A percentile compares a stretch with the other conserved stretches of the same genome.
Evolutionary conservation across 176 grass and related monocot species (phyloP).

Genomic region (Oryza glaberrima): DNA sequence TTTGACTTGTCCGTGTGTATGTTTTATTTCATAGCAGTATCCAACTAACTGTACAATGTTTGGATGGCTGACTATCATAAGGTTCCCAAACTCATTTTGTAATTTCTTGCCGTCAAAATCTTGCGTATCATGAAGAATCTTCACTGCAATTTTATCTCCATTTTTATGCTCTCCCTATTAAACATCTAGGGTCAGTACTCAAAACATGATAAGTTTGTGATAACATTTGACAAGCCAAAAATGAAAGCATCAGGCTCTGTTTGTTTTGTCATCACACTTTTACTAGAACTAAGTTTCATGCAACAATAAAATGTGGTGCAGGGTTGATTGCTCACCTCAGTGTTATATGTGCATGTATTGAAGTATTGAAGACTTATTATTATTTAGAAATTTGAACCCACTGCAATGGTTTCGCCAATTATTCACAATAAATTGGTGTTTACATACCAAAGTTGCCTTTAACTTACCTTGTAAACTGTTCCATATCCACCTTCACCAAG

Average conservation of each 20-base stretch:
- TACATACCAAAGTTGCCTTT: not conserved
- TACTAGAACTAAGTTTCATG: not conserved
- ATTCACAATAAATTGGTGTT: not conserved
- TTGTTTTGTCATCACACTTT: not conserved
- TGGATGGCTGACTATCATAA: not conserved
- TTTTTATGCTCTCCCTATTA: not conserved
- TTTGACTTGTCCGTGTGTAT: too few species aligned
- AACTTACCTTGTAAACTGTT: slow-evolving; percentile 42
- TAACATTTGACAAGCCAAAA: not conserved
- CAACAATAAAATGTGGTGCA: not conserved
- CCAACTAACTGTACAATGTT: slow-evolving; percentile 15
- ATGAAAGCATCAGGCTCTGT: not conserved
- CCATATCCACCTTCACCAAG: slow-evolving; percentile 44
- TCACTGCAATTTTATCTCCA: not conserved
- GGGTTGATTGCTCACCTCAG: too few species aligned
- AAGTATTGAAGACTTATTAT: not conserved
- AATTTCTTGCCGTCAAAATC: not conserved
- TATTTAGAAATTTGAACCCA: not conserved
- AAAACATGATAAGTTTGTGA: not conserved
- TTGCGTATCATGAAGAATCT: not conserved
- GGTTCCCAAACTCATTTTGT: not conserved
- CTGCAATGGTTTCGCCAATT: not conserved
- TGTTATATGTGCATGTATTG: not conserved
- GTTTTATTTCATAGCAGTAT: slow-evolving; percentile 3
- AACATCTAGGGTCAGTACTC: not conserved